A percentile compares a stretch with the other conserved stretches of the same genome.
phyloP scores from a whole-genome alignment of 345 rosid genomes.

The Aurinia saxatilis region DNA sequence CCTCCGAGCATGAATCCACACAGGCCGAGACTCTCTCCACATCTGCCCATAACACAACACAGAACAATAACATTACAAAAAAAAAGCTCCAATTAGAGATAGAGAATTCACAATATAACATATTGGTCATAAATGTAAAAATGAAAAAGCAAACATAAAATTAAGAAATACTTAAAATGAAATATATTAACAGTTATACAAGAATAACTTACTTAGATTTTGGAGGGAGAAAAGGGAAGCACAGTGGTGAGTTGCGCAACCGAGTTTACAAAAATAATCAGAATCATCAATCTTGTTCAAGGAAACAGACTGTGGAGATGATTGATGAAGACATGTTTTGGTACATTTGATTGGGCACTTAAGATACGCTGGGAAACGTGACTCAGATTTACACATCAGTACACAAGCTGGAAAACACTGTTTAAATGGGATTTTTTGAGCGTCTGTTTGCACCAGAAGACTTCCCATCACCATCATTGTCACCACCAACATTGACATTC shows the following conservation, averaged over 20 bases:
- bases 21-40: too few relatives aligned
- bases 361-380: neutral
- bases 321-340: neutral
- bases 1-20: too few relatives aligned
- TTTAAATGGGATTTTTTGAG: neutral
- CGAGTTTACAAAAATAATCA: conserved; percentile 3
- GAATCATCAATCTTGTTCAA: too few relatives aligned
- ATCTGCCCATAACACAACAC: too few relatives aligned
- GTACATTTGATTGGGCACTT: neutral
- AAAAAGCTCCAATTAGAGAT: too few relatives aligned
- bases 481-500: too few relatives aligned
- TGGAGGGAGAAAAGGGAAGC: neutral
- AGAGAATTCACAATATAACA: too few relatives aligned
- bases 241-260: neutral
- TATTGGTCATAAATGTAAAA: too few relatives aligned
- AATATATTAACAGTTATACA: too few relatives aligned
- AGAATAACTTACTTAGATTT: neutral
- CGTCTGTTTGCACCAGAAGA: neutral
- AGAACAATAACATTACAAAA: too few relatives aligned
- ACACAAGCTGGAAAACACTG: neutral
- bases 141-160: too few relatives aligned
- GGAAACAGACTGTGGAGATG: neutral
- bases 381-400: neutral
- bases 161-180: too few relatives aligned
- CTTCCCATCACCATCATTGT: neutral